Conservation (phyloP, 208 protist species). For the Wallacemonas sp. region DNA sequence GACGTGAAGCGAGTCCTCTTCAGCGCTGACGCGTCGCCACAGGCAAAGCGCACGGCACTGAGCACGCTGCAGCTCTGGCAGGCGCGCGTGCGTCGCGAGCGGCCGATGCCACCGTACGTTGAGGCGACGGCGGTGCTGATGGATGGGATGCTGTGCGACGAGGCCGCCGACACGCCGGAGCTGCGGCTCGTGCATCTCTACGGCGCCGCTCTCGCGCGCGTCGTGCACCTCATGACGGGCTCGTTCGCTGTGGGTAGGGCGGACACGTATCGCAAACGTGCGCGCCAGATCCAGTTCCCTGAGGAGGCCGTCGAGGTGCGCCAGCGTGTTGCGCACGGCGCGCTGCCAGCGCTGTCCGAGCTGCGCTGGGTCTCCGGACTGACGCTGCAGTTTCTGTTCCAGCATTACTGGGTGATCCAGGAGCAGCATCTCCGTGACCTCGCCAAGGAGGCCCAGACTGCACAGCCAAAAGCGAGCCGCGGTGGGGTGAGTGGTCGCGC, state of each 20-base stretch:
- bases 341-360: constrained; percentile 62
- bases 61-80: constrained; percentile 52
- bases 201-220: constrained; percentile 74
- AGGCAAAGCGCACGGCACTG: constrained; percentile 49
- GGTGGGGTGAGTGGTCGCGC: too few species aligned
- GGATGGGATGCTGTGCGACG: constrained; percentile 58
- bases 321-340: constrained; percentile 83
- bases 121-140: constrained; percentile 70
- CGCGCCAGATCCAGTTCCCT: constrained; percentile 67
- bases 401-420: constrained; percentile 77
- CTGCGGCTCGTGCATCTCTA: constrained; percentile 36
- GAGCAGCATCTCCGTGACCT: constrained; percentile 51
- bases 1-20: constrained; percentile 69
- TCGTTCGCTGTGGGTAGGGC: constrained; percentile 57
- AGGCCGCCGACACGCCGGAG: constrained; percentile 19
- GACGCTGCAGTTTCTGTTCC: constrained; percentile 77
- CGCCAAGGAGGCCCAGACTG: background rate
- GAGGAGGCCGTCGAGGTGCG: constrained; percentile 88
- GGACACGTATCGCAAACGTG: constrained; percentile 83
- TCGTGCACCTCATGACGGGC: constrained; percentile 86
- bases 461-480: too few species aligned
- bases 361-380: constrained; percentile 79
- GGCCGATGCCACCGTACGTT: constrained; percentile 65
- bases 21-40: constrained; percentile 19
- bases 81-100: constrained; percentile 52